Conservation (phyloP, 179 eudicot genomes). For the Heliamphora pulchella region DNA sequence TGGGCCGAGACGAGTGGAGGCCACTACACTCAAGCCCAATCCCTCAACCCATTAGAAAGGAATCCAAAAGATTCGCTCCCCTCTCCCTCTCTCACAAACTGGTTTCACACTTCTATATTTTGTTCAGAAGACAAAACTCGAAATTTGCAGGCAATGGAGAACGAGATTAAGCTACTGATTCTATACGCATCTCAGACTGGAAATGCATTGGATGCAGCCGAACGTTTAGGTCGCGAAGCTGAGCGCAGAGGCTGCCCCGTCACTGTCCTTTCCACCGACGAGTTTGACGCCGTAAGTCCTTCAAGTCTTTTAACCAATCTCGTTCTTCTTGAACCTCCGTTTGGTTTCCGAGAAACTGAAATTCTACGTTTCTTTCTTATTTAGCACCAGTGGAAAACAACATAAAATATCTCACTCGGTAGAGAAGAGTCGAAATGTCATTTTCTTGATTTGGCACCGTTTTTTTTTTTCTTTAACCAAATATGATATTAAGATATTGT, state of each 20-base stretch:
- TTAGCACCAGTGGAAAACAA: not conserved
- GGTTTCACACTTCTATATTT: too few relatives aligned
- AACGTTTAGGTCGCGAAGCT: slow-evolving; percentile 74
- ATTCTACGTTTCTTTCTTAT: not conserved
- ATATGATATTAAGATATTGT: not conserved
- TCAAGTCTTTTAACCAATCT: not conserved
- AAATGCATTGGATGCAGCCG: slow-evolving; percentile 79
- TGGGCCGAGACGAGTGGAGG: too few relatives aligned
- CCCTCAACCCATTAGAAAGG: too few relatives aligned
- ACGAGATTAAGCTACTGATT: slow-evolving; percentile 33
- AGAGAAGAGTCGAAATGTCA: not conserved
- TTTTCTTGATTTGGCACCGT: not conserved
- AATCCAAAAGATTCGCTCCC: too few relatives aligned
- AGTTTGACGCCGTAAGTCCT: slow-evolving; percentile 55
- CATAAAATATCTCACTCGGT: not conserved
- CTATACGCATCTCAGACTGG: slow-evolving; percentile 79
- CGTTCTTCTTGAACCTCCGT: not conserved
- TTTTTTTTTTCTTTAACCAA: not conserved
- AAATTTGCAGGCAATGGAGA: slow-evolving; percentile 4
- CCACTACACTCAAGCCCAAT: too few relatives aligned
- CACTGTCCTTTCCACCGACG: slow-evolving; percentile 48
- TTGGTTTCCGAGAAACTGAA: not conserved
- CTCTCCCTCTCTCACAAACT: not conserved
- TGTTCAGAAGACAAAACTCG: not conserved
- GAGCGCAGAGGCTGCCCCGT: slow-evolving; percentile 66